Evolutionary conservation across 495 filamentous ascomycete genomes (phyloP).

Genomic region (Trypethelium eluteriae): DNA sequence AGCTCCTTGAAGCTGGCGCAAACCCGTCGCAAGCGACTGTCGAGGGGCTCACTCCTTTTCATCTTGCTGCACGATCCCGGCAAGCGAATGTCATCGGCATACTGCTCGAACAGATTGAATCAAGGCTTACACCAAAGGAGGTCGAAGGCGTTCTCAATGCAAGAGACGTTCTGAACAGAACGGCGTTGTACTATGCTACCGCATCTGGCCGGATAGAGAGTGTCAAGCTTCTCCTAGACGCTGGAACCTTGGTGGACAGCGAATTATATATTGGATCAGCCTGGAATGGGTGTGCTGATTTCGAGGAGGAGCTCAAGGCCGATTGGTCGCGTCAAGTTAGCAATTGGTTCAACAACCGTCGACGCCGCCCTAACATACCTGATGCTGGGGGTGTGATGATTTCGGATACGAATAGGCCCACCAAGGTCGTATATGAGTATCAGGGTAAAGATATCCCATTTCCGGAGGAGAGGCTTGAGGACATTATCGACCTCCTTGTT

Average conservation of each 20-base stretch:
- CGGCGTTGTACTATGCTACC: constrained; percentile 19
- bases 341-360: background rate
- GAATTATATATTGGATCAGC: background rate
- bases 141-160: constrained; percentile 1
- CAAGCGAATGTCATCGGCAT: constrained; percentile 16
- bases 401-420: background rate
- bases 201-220: constrained; percentile 13
- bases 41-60: constrained; percentile 13
- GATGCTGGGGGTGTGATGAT: background rate
- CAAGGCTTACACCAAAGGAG: background rate
- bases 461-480: background rate
- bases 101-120: constrained; percentile 6
- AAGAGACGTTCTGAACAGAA: constrained; percentile 9
- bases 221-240: constrained; percentile 11
- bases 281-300: constrained; percentile 15
- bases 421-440: background rate
- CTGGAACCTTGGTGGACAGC: background rate
- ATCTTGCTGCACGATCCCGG: constrained; percentile 15
- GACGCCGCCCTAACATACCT: background rate
- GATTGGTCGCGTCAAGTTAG: background rate
- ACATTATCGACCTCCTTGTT: background rate
- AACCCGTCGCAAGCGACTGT: constrained; percentile 7
- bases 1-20: constrained; percentile 17
- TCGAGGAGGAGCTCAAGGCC: background rate
- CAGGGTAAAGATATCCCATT: background rate